phyloP scores from a whole-genome alignment of 495 filamentous ascomycete genomes.

The Aspergillus conjunctus region DNA sequence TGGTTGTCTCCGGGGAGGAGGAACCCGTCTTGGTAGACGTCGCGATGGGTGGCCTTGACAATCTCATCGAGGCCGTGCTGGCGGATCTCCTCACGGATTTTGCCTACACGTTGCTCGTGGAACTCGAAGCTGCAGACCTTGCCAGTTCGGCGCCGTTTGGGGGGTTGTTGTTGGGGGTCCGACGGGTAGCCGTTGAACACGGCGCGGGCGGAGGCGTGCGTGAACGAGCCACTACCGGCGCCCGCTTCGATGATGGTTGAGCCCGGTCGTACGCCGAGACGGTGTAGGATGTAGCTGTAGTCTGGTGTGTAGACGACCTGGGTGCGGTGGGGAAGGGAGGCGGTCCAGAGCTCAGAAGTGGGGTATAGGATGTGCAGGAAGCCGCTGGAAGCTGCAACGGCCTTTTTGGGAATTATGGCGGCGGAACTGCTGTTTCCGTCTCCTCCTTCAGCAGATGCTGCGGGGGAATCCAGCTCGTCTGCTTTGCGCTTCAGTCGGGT shows the following conservation, averaged over 20 bases:
- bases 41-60: slow-evolving; percentile 83
- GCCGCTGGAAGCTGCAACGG: slow-evolving; percentile 70
- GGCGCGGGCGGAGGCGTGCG: slow-evolving; percentile 83
- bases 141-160: slow-evolving; percentile 51
- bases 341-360: slow-evolving; percentile 91
- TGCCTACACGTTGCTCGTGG: slow-evolving; percentile 73
- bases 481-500: slow-evolving; percentile 57
- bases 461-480: slow-evolving; percentile 42
- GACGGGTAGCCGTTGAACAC: slow-evolving; percentile 80
- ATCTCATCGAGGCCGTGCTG: slow-evolving; percentile 72
- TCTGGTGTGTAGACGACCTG: slow-evolving; percentile 98
- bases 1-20: slow-evolving; percentile 37
- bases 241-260: slow-evolving; percentile 86
- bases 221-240: slow-evolving; percentile 92
- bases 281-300: slow-evolving; percentile 92
- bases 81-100: slow-evolving; percentile 70
- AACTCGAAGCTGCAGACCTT: slow-evolving; percentile 94
- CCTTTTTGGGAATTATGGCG: slow-evolving; percentile 28
- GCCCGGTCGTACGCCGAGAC: slow-evolving; percentile 80
- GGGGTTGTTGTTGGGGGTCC: slow-evolving; percentile 13
- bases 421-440: slow-evolving; percentile 25
- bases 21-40: slow-evolving; percentile 91
- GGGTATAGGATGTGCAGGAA: slow-evolving; percentile 90
- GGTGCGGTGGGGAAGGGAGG: slow-evolving; percentile 86
- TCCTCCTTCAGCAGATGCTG: slow-evolving; percentile 25